Percentiles rank a stretch among this genome's conserved stretches.
phyloP scores from a whole-genome alignment of 2,329 filamentous ascomycete species.

The Aspergillus pseudoterreus region DNA sequence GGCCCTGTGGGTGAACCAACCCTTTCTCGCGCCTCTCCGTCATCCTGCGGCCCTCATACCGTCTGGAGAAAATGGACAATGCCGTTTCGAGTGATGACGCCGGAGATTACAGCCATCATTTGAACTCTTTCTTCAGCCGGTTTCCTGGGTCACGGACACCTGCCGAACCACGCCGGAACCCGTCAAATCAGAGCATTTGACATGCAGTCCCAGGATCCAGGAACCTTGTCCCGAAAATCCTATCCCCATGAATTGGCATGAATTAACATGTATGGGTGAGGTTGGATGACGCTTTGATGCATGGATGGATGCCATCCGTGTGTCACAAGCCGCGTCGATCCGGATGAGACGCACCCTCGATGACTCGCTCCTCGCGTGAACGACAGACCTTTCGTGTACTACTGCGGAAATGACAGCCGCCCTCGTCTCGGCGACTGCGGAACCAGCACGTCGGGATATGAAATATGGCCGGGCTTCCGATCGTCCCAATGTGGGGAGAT shows the following conservation, averaged over 20 bases:
- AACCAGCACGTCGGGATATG: constrained; percentile 13
- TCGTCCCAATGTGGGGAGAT: constrained; percentile 14
- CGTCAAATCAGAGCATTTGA: neutral
- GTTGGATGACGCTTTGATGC: no score
- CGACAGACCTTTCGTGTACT: neutral
- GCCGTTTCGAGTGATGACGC: constrained; percentile 12
- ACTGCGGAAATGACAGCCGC: neutral
- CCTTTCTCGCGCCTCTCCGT: neutral
- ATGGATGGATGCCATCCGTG: no score
- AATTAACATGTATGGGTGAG: no score
- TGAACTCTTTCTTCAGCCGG: constrained; percentile 2
- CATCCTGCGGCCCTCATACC: constrained; percentile 5
- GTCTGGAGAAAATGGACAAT: constrained; percentile 10
- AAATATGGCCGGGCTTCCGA: constrained; percentile 12
- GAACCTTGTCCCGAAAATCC: no score
- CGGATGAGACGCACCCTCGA: no score
- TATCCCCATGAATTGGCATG: no score
- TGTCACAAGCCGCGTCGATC: no score
- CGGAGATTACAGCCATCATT: constrained; percentile 8
- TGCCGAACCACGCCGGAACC: constrained; percentile 1
- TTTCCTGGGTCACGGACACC: neutral
- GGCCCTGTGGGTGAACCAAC: constrained; percentile 12
- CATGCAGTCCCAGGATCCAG: no score
- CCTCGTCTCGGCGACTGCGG: neutral
- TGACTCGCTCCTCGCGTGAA: no score